Conservation (phyloP, 495 filamentous ascomycete species). For the Stereocaulon alpinum region DNA sequence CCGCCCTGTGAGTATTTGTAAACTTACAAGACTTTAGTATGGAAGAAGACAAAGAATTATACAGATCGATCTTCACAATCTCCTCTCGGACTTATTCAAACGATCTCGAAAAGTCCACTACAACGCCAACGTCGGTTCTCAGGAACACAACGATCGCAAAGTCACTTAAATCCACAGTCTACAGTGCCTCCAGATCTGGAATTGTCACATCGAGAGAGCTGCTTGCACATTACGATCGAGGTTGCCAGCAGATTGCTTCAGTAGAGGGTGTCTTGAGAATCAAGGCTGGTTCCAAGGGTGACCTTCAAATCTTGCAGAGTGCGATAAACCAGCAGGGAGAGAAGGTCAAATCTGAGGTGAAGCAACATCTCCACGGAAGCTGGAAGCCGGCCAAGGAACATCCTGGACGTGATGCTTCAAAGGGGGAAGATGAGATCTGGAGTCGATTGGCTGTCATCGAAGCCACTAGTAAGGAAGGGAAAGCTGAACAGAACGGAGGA, state of each 20-base stretch:
- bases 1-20: background rate
- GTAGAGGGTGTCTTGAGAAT: background rate
- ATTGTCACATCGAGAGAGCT: conserved; percentile 9
- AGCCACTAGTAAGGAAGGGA: background rate
- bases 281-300: conserved; percentile 10
- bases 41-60: background rate
- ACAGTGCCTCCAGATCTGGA: conserved; percentile 4
- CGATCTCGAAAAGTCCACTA: background rate
- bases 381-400: background rate
- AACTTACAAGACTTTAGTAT: background rate
- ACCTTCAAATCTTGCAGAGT: conserved; percentile 8
- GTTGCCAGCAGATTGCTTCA: conserved; percentile 6
- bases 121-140: too few relatives aligned
- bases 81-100: background rate
- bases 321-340: conserved; percentile 4
- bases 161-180: background rate
- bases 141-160: background rate
- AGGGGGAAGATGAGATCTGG: conserved; percentile 3
- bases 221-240: conserved; percentile 10
- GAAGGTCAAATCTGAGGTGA: conserved; percentile 4
- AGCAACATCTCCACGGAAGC: background rate
- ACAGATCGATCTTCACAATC: background rate
- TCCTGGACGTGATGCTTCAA: background rate
- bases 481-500: background rate
- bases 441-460: conserved; percentile 3